Evolutionary conservation across 2,329 filamentous ascomycete genomes (phyloP).

Genomic region (Ceratocystiopsis brevicomis): DNA sequence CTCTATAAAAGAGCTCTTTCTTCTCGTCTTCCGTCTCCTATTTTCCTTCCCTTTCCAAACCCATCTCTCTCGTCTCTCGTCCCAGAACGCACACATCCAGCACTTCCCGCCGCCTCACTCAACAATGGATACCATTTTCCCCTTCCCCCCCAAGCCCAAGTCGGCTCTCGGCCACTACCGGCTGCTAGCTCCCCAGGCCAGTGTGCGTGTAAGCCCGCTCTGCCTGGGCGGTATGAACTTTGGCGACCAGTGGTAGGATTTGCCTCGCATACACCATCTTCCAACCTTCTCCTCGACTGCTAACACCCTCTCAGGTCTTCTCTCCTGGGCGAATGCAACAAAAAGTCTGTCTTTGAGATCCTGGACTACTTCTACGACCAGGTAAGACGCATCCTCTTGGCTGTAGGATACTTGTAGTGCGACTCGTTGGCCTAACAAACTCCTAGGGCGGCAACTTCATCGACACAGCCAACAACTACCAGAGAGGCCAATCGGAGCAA

Average conservation of each 20-base stretch:
- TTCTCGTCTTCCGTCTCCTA: no score
- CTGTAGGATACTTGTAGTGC: not conserved
- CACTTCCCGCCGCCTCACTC: not conserved
- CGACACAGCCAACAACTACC: conserved; percentile 53
- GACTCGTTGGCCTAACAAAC: not conserved
- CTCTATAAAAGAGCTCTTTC: no score
- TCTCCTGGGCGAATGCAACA: conserved; percentile 45
- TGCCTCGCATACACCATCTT: not conserved
- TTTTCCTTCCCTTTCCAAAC: no score
- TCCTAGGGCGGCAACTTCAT: conserved; percentile 44
- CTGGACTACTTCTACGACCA: conserved; percentile 47
- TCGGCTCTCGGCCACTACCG: conserved; percentile 46
- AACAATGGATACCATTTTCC: no score
- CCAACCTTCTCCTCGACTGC: not conserved
- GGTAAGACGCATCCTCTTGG: conserved; percentile 15
- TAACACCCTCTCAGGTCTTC: conserved; percentile 18
- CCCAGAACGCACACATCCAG: no score
- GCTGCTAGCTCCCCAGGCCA: conserved; percentile 44
- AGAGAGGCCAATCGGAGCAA: conserved; percentile 38
- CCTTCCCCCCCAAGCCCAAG: conserved; percentile 24
- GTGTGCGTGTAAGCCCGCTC: conserved; percentile 47
- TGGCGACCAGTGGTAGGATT: conserved; percentile 30
- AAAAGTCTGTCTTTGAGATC: conserved; percentile 41
- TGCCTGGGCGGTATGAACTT: conserved; percentile 49
- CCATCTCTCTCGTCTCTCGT: no score